Base-by-base conservation (phyloP, 1,284 basidiomycete species). In the Trametes hirsuta region DNA sequence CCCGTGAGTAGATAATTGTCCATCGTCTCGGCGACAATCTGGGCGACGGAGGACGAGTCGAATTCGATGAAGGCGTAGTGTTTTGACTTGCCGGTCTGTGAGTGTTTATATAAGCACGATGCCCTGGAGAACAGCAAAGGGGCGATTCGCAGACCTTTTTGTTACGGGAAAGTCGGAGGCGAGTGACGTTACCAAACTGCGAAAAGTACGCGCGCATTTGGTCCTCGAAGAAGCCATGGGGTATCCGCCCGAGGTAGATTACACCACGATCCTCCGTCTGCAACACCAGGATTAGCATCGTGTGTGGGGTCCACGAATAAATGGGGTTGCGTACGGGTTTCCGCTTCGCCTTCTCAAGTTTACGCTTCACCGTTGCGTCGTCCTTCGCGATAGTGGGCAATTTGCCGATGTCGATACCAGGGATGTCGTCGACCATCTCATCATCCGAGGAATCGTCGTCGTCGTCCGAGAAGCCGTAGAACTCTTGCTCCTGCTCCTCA, bases 31-130 rank as follows among this genome's bases (percentile, higher is more conserved):
- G 93, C 91, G 10, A 98, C 97, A 64, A 99, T 98, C 71, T 94
- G 79, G 0, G 97, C 96, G 45, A 99, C 96, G 1, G 92, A 85
- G 14, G 85, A 82, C 39, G 94, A 95, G 59, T 90, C 86, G 74
- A 99, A 97, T 76, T 99, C 97, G 71, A 99, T 83, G 79, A 98
- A 99, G 2, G 86, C 97, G 75, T 98, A 99, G 76, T 98, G 97
- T 76, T 97, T 98, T 36, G 95, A 95, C 57, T 85, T 85, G 59
- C 97, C 97, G 11, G 96, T 98, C 94, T 96, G 35, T 61, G 35
- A 42, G 30, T 24, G 6, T 22, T 6, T 25, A 46, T 14, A 41
- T 54, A 48, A 34, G 46, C 37, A 53, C 25, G 34, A 44, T n/a
- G 22, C 6, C 22, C 42, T 35, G 10, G 34, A 24, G 14, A 25